phyloP scores from a whole-genome alignment of 2,329 filamentous ascomycete genomes.

The Exophiala aquamarina region DNA sequence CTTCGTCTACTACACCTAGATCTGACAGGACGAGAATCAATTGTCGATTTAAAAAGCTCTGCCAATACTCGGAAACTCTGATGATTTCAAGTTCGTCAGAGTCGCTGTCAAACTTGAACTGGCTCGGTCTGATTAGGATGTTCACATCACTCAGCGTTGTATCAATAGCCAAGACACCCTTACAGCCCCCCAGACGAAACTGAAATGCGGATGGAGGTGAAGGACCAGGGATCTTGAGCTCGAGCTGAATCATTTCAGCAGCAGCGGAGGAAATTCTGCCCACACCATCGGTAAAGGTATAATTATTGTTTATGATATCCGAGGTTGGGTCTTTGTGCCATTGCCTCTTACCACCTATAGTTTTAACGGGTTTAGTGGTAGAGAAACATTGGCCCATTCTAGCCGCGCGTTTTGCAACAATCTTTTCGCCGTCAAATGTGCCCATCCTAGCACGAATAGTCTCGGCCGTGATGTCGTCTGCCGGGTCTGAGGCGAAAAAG shows the following conservation, averaged over 20 bases:
- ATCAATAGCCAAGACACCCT: constrained; percentile 81
- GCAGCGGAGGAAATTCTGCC: constrained; percentile 84
- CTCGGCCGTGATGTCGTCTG: constrained; percentile 66
- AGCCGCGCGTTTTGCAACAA: constrained; percentile 86
- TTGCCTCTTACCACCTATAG: constrained; percentile 6
- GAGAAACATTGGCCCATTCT: constrained; percentile 94
- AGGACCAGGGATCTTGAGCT: constrained; percentile 62
- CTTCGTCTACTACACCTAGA: constrained; percentile 66
- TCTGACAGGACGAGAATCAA: constrained; percentile 81
- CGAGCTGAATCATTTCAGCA: constrained; percentile 69
- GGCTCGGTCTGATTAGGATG: constrained; percentile 77
- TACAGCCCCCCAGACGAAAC: constrained; percentile 88
- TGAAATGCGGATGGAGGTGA: constrained; percentile 78
- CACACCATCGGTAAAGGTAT: constrained; percentile 86
- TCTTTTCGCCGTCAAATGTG: constrained; percentile 73
- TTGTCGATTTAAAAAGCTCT: constrained; percentile 83
- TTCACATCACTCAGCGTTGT: constrained; percentile 65
- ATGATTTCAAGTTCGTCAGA: constrained; percentile 82
- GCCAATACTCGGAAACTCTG: constrained; percentile 71
- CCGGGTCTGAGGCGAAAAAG: constrained; percentile 69
- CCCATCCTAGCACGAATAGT: constrained; percentile 87
- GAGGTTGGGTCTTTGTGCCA: constrained; percentile 55
- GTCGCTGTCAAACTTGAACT: constrained; percentile 77
- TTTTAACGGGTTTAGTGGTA: constrained; percentile 64
- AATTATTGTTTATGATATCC: constrained; percentile 69